Evolutionary conservation across 2,329 filamentous ascomycete genomes (phyloP).

Genomic region (Elsinoe arachidis): DNA sequence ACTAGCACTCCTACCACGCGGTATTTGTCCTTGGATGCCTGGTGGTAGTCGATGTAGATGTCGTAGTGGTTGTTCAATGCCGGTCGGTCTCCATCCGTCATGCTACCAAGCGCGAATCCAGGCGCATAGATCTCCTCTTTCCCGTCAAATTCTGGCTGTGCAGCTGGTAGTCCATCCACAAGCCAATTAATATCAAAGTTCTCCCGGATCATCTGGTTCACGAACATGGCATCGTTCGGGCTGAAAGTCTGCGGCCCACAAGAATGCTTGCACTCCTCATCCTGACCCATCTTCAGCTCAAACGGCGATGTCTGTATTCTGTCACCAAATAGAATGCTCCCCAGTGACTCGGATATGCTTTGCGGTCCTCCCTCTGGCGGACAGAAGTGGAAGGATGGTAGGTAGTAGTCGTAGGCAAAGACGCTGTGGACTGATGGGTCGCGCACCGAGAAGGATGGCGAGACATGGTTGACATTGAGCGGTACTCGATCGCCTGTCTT

Average conservation of each 20-base stretch:
- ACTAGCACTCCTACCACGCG: slow-evolving; percentile 90
- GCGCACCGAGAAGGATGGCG: slow-evolving; percentile 66
- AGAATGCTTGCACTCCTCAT: slow-evolving; percentile 77
- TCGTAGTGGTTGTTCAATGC: slow-evolving; percentile 95
- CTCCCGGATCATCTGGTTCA: slow-evolving; percentile 72
- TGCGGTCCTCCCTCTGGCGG: slow-evolving; percentile 65
- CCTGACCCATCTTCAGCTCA: slow-evolving; percentile 73
- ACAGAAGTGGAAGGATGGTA: slow-evolving; percentile 81
- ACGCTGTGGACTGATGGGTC: slow-evolving; percentile 84
- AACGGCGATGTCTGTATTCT: slow-evolving; percentile 96
- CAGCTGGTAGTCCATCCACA: slow-evolving; percentile 86
- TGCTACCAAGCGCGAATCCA: slow-evolving; percentile 65
- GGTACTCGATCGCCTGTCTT: slow-evolving; percentile 69
- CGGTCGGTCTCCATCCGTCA: slow-evolving; percentile 48
- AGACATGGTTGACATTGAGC: slow-evolving; percentile 86
- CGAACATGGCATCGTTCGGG: slow-evolving; percentile 60
- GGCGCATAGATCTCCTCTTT: slow-evolving; percentile 75
- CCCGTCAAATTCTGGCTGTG: slow-evolving; percentile 70
- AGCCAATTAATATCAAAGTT: slow-evolving; percentile 94
- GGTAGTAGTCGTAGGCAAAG: slow-evolving; percentile 94
- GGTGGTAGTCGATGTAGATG: slow-evolving; percentile 86
- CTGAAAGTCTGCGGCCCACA: slow-evolving; percentile 62
- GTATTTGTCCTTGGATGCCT: slow-evolving; percentile 62
- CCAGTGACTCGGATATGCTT: slow-evolving; percentile 77
- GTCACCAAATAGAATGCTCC: slow-evolving; percentile 95